These are phyloP conservation scores for Escovopsis weberi DNA, from an alignment of 2,329 filamentous ascomycete genomes.

Conservation along the genomic window DNA sequence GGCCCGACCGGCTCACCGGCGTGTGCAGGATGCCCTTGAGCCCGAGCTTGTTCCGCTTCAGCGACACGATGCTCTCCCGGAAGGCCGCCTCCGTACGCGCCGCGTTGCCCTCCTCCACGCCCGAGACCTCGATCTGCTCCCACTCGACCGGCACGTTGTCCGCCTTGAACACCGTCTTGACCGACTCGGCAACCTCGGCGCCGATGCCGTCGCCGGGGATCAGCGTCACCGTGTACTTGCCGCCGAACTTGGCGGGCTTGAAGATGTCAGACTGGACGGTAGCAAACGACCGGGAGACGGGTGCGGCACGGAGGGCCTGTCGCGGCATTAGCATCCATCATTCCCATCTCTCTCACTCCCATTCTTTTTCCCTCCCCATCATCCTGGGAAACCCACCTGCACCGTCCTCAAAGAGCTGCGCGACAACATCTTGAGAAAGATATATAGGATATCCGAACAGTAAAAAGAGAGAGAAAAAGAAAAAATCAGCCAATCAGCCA, in stretches of 20 bases:
- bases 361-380: conserved; percentile 2
- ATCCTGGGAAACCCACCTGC: conserved; percentile 32
- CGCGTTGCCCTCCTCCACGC: conserved; percentile 62
- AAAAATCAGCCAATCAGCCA: too few relatives aligned
- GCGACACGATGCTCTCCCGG: conserved; percentile 84
- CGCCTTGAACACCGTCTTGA: conserved; percentile 99
- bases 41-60: conserved; percentile 97
- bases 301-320: conserved; percentile 39
- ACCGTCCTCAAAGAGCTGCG: conserved; percentile 41
- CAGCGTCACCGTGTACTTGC: conserved; percentile 97
- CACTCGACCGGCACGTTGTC: conserved; percentile 98
- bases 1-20: conserved; percentile 87
- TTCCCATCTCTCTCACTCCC: not conserved
- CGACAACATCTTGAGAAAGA: conserved; percentile 36
- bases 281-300: conserved; percentile 47
- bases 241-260: conserved; percentile 97
- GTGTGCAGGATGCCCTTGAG: conserved; percentile 99
- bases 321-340: not conserved
- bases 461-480: conserved; percentile 2
- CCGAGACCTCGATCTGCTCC: conserved; percentile 95
- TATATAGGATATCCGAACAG: conserved; percentile 4
- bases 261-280: conserved; percentile 91
- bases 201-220: conserved; percentile 99
- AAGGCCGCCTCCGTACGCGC: conserved; percentile 91
- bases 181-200: conserved; percentile 91